A percentile compares a stretch with the other conserved stretches of the same genome.
These are phyloP conservation scores for Acanthamoeba royreba DNA, from an alignment of 208 protist species.

Conservation along the genomic window DNA sequence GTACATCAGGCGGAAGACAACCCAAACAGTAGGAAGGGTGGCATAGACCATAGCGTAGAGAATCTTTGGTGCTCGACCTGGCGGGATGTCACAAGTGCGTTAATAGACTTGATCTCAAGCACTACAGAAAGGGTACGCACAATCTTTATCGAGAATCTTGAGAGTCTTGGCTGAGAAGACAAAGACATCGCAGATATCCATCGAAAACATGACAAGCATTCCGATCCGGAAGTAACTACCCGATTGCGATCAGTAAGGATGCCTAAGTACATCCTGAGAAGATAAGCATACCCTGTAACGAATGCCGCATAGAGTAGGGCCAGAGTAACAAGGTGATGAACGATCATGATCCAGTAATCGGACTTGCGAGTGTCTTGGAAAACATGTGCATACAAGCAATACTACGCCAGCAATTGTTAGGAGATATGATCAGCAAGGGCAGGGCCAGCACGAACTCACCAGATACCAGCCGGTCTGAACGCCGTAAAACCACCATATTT, in stretches of 20 bases:
- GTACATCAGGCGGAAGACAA: neutral
- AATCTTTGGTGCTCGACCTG: neutral
- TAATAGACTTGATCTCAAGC: neutral
- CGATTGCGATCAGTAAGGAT: neutral
- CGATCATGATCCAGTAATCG: neutral
- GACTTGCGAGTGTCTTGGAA: conserved; percentile 9
- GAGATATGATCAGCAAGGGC: no score
- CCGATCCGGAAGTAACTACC: neutral
- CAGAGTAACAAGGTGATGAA: neutral
- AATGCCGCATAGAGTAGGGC: neutral
- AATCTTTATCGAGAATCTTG: neutral
- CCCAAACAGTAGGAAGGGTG: neutral
- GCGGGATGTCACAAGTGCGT: no score
- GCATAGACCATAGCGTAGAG: neutral
- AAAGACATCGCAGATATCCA: neutral
- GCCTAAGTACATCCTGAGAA: neutral
- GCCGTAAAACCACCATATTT: conserved; percentile 20
- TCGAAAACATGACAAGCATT: conserved; percentile 35
- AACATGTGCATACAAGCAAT: conserved; percentile 14
- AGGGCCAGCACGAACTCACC: no score
- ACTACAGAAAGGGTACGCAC: no score
- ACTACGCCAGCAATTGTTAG: no score
- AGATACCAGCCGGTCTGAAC: conserved; percentile 36
- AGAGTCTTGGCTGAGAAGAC: neutral
- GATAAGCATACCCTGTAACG: neutral